Base-by-base conservation (phyloP, 2,329 filamentous ascomycete genomes). In the Sclerotiophoma versabilis region DNA sequence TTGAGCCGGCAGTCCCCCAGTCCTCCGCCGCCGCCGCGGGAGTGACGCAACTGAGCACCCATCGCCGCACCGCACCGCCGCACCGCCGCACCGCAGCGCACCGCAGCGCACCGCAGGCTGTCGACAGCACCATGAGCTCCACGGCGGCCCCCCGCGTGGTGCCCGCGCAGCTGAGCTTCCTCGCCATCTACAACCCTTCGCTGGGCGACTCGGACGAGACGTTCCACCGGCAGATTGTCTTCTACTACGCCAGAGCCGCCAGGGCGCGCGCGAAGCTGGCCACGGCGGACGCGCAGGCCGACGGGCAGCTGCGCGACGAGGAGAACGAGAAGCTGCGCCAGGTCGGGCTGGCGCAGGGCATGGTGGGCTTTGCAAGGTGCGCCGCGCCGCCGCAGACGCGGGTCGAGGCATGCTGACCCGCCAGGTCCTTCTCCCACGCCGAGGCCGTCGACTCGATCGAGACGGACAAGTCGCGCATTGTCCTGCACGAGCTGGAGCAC, bases 301-400 rank as follows among this genome's bases (percentile, higher is more conserved):
- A 84, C 42, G 46, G 62, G 23, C 60, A 69, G 23, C 55, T 72
- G 54, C 72, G 73, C 6, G 86, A 91, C 62, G 87, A 92, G 68
- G 86, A 87, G 70, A 95, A 98, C 75, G 90, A 96, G 78, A 89
- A 88, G 65, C 80, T 98, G 67, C 86, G 95, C 61, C 93, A 97
- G 80, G 92, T 99, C 72, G 95, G 95, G 30, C 85, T 99, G 59
- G 95, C 95, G 33, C 95, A 99, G 79, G 95, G 93, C 72, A 96
- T 98, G 89, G 89, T 96, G 54, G 90, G 88, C 72, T 99, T 99
- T 78, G 90, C 91, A n/a, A n/a, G n/a, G n/a, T n/a, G n/a, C n/a
- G n/a, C n/a, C n/a, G n/a, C n/a, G n/a, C n/a, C n/a, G n/a, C n/a
- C n/a, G n/a, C n/a, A n/a, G n/a, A n/a, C n/a, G n/a, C n/a, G n/a